These are phyloP conservation scores for Saururus chinensis DNA, from an alignment of 164 flowering plant genomes.

Conservation along the genomic window DNA sequence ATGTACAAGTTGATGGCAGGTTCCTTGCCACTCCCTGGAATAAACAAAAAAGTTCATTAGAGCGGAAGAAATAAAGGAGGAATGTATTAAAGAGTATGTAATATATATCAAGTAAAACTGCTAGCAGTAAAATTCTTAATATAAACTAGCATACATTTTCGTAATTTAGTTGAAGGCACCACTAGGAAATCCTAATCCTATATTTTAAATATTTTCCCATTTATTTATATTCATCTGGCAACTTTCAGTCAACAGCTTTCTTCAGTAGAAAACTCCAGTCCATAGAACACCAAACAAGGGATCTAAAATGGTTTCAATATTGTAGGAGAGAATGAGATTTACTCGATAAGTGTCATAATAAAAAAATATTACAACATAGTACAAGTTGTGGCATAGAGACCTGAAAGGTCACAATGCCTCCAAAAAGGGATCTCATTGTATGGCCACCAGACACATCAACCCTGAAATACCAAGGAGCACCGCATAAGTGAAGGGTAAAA, in stretches of 20 bases:
- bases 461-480: slow-evolving; percentile 17
- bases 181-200: background rate
- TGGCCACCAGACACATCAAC: slow-evolving; percentile 66
- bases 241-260: too few relatives aligned
- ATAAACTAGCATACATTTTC: background rate
- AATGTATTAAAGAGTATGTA: background rate
- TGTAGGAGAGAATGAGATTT: too few relatives aligned
- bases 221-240: too few relatives aligned
- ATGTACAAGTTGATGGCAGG: slow-evolving; percentile 58
- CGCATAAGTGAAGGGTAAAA: background rate
- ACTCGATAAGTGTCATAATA: background rate
- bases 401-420: slow-evolving; percentile 71
- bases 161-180: background rate
- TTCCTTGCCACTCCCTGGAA: slow-evolving; percentile 44
- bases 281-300: too few relatives aligned
- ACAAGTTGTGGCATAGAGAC: slow-evolving; percentile 17
- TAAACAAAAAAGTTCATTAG: slow-evolving; percentile 9
- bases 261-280: too few relatives aligned
- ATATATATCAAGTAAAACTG: background rate
- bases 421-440: slow-evolving; percentile 46
- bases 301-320: too few relatives aligned
- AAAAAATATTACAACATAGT: background rate
- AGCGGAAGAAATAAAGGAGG: background rate
- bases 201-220: background rate
- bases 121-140: background rate